phyloP scores from a whole-genome alignment of 257 asterid genomes.

The Dorcoceras hygrometricum region DNA sequence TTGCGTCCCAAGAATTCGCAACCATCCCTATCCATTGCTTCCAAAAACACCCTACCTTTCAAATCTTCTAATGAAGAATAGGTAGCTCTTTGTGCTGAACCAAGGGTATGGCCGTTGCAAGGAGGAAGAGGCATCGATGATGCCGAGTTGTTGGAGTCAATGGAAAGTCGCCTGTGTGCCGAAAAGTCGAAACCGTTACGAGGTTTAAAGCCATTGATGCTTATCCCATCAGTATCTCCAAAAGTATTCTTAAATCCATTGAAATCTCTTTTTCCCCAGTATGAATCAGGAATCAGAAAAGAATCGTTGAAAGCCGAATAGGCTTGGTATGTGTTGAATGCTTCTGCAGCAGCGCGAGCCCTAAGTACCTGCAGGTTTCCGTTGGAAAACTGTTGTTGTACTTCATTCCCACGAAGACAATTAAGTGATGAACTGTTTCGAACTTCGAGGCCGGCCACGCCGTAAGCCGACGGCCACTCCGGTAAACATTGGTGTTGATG shows the following conservation, averaged over 20 bases:
- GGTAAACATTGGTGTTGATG: no score
- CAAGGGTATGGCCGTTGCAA: not conserved
- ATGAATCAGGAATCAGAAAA: not conserved
- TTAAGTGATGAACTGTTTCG: not conserved
- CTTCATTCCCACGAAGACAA: not conserved
- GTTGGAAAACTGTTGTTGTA: not conserved
- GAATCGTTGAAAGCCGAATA: not conserved
- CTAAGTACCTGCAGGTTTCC: not conserved
- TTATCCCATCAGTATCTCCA: not conserved
- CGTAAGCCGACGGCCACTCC: no score
- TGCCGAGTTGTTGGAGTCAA: not conserved
- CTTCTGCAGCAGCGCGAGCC: slow-evolving; percentile 1
- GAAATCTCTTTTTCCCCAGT: not conserved
- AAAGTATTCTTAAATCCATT: not conserved
- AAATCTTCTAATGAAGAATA: slow-evolving; percentile 18
- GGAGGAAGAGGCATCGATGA: not conserved
- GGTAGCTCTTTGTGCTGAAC: not conserved
- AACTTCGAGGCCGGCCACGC: no score
- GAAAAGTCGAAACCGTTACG: no score
- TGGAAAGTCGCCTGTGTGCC: not conserved
- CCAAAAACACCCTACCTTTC: slow-evolving; percentile 24
- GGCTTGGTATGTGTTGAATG: not conserved
- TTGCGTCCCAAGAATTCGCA: slow-evolving; percentile 38
- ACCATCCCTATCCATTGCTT: slow-evolving; percentile 42
- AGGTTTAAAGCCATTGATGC: no score